Conservation (phyloP, 768 basidiomycete species). For the Lactarius indigo region DNA sequence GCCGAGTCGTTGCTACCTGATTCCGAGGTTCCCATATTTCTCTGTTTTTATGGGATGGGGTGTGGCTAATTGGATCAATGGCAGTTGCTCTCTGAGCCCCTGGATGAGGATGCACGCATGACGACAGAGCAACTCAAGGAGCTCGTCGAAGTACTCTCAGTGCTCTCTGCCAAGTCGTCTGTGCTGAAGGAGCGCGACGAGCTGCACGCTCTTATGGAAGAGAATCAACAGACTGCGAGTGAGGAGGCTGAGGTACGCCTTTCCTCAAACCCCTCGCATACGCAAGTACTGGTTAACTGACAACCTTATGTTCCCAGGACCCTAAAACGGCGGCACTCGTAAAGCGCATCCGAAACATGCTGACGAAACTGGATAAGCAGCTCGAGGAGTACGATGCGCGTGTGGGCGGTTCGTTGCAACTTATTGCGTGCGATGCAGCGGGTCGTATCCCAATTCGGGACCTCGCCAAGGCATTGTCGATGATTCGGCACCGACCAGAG, state of each 20-base stretch:
- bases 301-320: constrained; percentile 41
- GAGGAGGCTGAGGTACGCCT: constrained; percentile 48
- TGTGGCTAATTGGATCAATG: not conserved
- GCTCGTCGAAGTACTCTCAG: constrained; percentile 83
- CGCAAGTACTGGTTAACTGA: constrained; percentile 17
- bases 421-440: constrained; percentile 80
- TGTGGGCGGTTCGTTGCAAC: constrained; percentile 79
- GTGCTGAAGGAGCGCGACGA: constrained; percentile 96
- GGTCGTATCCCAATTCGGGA: constrained; percentile 89
- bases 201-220: constrained; percentile 86
- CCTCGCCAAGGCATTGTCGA: constrained; percentile 83
- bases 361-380: constrained; percentile 92
- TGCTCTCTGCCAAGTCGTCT: constrained; percentile 89
- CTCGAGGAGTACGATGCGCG: constrained; percentile 88
- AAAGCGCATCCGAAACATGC: constrained; percentile 93
- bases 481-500: constrained; percentile 91
- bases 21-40: constrained; percentile 51
- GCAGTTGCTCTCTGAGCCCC: constrained; percentile 61
- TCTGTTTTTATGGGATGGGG: not conserved
- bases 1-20: constrained; percentile 85
- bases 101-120: constrained; percentile 82
- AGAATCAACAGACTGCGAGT: constrained; percentile 78
- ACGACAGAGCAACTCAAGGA: constrained; percentile 94
- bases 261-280: not conserved
- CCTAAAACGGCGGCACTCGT: constrained; percentile 84